Percentiles rank a stretch among this genome's conserved stretches.
These are phyloP conservation scores for Dianthus caryophyllus DNA, from an alignment of 148 eudicot species.

Conservation along the genomic window DNA sequence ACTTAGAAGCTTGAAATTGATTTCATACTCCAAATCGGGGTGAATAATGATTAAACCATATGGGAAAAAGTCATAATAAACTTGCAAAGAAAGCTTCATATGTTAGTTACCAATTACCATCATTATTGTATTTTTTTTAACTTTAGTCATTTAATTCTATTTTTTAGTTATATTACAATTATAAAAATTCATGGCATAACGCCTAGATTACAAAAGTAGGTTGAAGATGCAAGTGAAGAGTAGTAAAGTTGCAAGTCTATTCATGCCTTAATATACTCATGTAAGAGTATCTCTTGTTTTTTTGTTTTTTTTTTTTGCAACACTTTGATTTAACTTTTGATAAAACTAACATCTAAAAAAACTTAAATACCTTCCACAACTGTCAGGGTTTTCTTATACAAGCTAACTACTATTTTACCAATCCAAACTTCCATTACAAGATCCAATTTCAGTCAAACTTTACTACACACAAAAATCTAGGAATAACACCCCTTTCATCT, in stretches of 20 bases:
- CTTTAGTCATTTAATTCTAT: background rate
- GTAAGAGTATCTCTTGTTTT: too few relatives aligned
- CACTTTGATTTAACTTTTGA: slow-evolving; percentile 13
- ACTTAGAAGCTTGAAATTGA: background rate
- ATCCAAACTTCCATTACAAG: slow-evolving; percentile 22
- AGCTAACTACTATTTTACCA: too few relatives aligned
- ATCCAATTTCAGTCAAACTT: background rate
- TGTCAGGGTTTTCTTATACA: background rate
- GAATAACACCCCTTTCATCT: too few relatives aligned
- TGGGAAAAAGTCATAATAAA: background rate
- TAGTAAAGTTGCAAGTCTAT: slow-evolving; percentile 18
- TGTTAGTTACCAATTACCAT: too few relatives aligned
- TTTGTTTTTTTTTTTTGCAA: background rate
- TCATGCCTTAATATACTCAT: background rate
- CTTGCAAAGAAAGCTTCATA: slow-evolving; percentile 20
- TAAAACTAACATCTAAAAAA: background rate
- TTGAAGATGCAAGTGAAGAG: slow-evolving; percentile 5
- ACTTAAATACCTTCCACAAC: background rate
- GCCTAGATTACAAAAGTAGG: slow-evolving; percentile 22
- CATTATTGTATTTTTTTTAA: background rate
- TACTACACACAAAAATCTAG: background rate
- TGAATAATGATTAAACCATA: background rate
- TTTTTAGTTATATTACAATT: background rate
- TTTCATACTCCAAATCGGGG: background rate
- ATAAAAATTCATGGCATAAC: slow-evolving; percentile 1